phyloP scores from a whole-genome alignment of 2,329 filamentous ascomycete species.

The Aspergillus aculeatus region DNA sequence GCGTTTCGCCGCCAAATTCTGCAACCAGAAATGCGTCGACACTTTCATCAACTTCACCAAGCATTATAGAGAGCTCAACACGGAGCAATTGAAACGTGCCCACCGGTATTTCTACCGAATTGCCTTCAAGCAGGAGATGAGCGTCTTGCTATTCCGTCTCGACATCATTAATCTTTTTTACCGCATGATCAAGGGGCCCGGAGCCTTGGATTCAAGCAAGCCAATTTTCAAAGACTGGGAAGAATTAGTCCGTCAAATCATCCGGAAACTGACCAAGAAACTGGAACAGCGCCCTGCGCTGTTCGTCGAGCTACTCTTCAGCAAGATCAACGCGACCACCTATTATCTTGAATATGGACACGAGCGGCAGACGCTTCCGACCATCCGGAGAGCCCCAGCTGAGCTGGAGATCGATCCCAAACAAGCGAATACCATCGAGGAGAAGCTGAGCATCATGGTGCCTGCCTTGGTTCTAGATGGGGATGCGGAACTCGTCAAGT shows the following conservation, averaged over 20 bases:
- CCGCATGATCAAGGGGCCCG: conserved; percentile 86
- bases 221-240: conserved; percentile 85
- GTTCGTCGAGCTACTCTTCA: conserved; percentile 90
- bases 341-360: conserved; percentile 90
- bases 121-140: conserved; percentile 91
- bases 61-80: conserved; percentile 76
- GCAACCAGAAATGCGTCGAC: conserved; percentile 80
- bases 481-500: conserved; percentile 71
- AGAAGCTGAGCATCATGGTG: conserved; percentile 77
- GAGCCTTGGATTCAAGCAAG: conserved; percentile 66
- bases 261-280: conserved; percentile 79
- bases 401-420: conserved; percentile 79
- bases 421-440: conserved; percentile 60
- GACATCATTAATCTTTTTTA: conserved; percentile 88
- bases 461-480: conserved; percentile 77
- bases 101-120: conserved; percentile 93
- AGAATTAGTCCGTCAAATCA: conserved; percentile 78
- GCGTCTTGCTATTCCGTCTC: conserved; percentile 81
- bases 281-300: conserved; percentile 81
- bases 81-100: conserved; percentile 80
- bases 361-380: conserved; percentile 70
- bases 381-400: conserved; percentile 68
- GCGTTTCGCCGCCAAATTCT: conserved; percentile 76
- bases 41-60: conserved; percentile 79
- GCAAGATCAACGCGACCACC: conserved; percentile 78